Base-by-base conservation (phyloP, 352 stramenopile genomes). In the Pythium dissotocum region DNA sequence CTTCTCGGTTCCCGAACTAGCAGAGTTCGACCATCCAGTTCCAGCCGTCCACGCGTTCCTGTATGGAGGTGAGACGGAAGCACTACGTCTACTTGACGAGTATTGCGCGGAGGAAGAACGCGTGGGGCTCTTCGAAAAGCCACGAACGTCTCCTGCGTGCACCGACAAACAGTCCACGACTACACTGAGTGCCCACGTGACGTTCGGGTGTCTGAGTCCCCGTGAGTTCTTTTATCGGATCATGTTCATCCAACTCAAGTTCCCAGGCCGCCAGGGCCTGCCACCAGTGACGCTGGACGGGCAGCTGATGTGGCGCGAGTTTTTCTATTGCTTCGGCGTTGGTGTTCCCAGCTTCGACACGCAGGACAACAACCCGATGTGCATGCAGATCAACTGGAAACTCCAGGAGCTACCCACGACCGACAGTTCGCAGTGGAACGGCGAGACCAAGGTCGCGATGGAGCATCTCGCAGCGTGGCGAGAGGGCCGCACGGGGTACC, bases 301-400 rank as follows among this genome's bases (percentile, higher is more conserved):
- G 0, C 96, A 99, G 76, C 71, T 99, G 16, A 78, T 99, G 63
- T 99, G 95, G 93, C 78, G 97, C 33, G 97, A 99, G 77, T 97
- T 97, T 62, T 98, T 95, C 72, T 97, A 98, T 77, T 88, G 89
- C 58, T 85, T 82, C 56, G 83, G 74, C 28, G 73, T 78, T 38
- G 62, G 80, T 32, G 77, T 82, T 38, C 77, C 85, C 32, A 89
- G 91, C 59, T 98, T 95, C 68, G 88, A 94, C 64, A 83, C 88
- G 14, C 98, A 98, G 69, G 78, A 89, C 58, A 79, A 79, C 35
- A 99, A 99, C 68, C 81, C 85, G 8, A 78, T 95, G 16, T 97
- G 91, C 62, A 87, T 88, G 36, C 78, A 94, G 59, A 89, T 94
- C 62, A 73, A 80, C 24, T 90, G 83, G 84, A 77, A 80, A 1